These are phyloP conservation scores for Aspergillus pseudotamarii DNA, from an alignment of 2,329 filamentous ascomycete genomes.

Conservation along the genomic window DNA sequence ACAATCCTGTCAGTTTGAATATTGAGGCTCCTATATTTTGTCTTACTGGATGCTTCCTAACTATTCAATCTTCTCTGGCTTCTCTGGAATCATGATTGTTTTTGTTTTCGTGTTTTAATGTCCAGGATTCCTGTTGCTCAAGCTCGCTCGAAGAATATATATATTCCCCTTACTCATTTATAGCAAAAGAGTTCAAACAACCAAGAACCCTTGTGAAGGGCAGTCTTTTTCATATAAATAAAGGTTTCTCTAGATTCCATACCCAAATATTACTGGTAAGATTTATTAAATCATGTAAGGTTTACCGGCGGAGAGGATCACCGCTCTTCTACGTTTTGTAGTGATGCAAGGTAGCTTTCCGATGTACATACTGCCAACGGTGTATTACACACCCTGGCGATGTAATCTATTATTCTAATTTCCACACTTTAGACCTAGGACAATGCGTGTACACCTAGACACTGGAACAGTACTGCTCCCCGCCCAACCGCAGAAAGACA, in stretches of 20 bases:
- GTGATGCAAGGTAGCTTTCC: not conserved
- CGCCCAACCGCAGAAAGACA: not conserved
- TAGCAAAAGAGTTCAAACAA: no score
- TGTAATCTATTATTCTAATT: not conserved
- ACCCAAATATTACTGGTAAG: no score
- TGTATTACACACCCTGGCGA: not conserved
- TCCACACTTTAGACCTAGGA: not conserved
- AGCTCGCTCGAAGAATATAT: no score
- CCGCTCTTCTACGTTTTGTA: not conserved
- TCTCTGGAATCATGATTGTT: not conserved
- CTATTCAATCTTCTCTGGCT: fast-evolving
- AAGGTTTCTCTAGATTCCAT: no score
- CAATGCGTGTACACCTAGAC: not conserved
- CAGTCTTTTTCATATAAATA: no score
- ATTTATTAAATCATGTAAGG: no score
- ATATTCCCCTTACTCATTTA: no score
- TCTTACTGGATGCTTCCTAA: not conserved
- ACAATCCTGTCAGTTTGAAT: not conserved
- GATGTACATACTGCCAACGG: not conserved
- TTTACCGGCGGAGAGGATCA: not conserved
- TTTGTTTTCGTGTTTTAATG: not conserved
- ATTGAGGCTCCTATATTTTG: not conserved
- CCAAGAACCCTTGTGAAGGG: no score
- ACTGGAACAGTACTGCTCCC: not conserved
- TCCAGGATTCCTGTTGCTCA: no score